These are phyloP conservation scores for Clavispora asparagi DNA, from an alignment of 805 yeast genomes.

Conservation along the genomic window DNA sequence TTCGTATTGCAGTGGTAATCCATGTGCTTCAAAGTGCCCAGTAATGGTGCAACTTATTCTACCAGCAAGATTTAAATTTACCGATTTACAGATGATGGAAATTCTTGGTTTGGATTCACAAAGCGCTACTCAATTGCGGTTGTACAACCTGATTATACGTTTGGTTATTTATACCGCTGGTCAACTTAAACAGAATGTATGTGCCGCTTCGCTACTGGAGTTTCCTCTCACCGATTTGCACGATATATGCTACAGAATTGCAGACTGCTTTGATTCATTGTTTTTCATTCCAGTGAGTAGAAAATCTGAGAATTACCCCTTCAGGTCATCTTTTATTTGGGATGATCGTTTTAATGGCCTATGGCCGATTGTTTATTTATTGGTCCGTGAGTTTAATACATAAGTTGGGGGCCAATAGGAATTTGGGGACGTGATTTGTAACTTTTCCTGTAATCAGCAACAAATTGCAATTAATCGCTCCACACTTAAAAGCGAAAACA, in stretches of 20 bases:
- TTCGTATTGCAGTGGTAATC: constrained; percentile 1
- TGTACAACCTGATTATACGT: constrained; percentile 5
- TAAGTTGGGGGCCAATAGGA: too few species aligned
- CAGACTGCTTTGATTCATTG: constrained; percentile 16
- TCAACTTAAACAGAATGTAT: constrained; percentile 3
- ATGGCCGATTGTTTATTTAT: constrained; percentile 23
- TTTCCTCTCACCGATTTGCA: constrained; percentile 24
- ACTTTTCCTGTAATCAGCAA: too few species aligned
- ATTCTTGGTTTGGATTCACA: constrained; percentile 4
- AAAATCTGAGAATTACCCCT: constrained; percentile 3
- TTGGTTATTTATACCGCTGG: constrained; percentile 7
- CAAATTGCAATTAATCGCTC: too few species aligned
- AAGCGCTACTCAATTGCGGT: constrained; percentile 3
- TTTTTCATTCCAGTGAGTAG: constrained; percentile 20
- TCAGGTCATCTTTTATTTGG: constrained; percentile 13
- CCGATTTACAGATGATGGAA: constrained; percentile 10
- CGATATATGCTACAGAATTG: constrained; percentile 20
- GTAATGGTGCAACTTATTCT: constrained; percentile 10
- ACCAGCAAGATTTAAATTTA: constrained; percentile 2
- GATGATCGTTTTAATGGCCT: constrained; percentile 21
- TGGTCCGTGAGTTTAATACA: constrained; percentile 11
- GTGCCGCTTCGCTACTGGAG: constrained; percentile 8
- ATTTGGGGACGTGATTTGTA: too few species aligned
- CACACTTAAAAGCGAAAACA: too few species aligned
- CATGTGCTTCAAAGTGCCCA: constrained; percentile 9